Percentiles rank a stretch among this genome's conserved stretches.
Conservation (phyloP, 2,329 filamentous ascomycete genomes). For the Claviceps pusilla region DNA sequence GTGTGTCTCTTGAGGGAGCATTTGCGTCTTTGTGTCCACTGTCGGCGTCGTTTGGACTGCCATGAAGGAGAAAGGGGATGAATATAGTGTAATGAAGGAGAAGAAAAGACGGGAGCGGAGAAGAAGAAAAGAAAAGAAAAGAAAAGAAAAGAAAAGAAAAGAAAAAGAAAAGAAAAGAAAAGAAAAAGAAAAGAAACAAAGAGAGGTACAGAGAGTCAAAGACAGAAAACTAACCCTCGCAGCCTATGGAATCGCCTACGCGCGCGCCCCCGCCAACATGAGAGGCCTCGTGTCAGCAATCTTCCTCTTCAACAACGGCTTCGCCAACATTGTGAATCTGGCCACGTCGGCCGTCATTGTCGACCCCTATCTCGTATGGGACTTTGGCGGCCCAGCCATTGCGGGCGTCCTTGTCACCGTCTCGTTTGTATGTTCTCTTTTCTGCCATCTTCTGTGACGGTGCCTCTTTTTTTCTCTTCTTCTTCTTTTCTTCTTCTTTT, state of each 20-base stretch:
- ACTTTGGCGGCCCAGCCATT: constrained; percentile 33
- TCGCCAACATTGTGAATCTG: constrained; percentile 31
- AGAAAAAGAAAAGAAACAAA: background rate
- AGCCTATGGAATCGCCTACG: constrained; percentile 37
- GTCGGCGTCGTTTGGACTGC: no score
- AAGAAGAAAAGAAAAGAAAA: no score
- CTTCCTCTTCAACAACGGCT: constrained; percentile 31
- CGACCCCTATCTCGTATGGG: constrained; percentile 35
- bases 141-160: background rate
- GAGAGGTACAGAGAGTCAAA: no score
- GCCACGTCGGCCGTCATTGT: constrained; percentile 29
- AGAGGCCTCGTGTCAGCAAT: constrained; percentile 33
- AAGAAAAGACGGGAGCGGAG: no score
- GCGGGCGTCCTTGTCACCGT: constrained; percentile 28
- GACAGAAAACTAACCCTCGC: background rate
- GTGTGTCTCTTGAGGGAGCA: background rate
- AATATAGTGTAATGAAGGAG: background rate
- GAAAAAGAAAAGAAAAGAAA: no score
- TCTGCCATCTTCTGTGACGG: background rate
- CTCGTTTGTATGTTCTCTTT: constrained; percentile 17
- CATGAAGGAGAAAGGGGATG: no score
- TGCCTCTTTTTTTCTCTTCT: background rate
- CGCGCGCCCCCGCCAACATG: constrained; percentile 35
- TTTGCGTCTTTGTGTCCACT: no score
- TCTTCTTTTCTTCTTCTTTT: no score